Conservation (phyloP, 345 rosid species). For the Brassica cretica region DNA sequence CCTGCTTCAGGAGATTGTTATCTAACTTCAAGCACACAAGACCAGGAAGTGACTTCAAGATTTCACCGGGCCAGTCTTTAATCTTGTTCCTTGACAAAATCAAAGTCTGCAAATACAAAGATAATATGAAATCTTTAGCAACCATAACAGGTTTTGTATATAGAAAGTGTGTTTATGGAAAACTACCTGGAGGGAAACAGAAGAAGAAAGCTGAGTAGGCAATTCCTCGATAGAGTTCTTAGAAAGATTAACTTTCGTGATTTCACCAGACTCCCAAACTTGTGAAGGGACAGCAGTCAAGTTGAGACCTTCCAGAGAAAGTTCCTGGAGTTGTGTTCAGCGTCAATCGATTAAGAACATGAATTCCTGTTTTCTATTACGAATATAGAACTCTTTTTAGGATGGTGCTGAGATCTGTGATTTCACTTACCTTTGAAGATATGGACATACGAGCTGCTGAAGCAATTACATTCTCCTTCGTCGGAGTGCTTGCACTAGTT, state of each 20-base stretch:
- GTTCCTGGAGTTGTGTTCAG: conserved; percentile 54
- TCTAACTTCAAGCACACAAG: conserved; percentile 85
- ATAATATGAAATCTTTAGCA: background rate
- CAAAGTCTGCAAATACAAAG: conserved; percentile 58
- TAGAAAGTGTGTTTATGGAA: conserved; percentile 1
- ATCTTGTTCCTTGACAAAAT: conserved; percentile 79
- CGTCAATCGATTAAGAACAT: conserved; percentile 9
- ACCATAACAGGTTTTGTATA: too few relatives aligned
- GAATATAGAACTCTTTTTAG: conserved; percentile 4
- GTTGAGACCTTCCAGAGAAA: conserved; percentile 69
- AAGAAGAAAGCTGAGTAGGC: conserved; percentile 70
- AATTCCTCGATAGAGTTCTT: conserved; percentile 78
- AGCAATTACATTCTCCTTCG: conserved; percentile 63
- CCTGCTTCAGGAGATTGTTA: conserved; percentile 72
- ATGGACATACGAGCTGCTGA: conserved; percentile 82
- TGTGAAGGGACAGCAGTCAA: conserved; percentile 75
- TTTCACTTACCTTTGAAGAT: conserved; percentile 67
- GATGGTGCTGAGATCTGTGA: conserved; percentile 21
- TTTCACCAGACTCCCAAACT: conserved; percentile 78
- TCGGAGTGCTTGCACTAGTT: conserved; percentile 54
- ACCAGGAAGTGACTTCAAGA: conserved; percentile 62
- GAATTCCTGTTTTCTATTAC: background rate
- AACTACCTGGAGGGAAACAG: conserved; percentile 68
- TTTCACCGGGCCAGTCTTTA: conserved; percentile 73
- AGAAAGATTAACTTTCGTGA: conserved; percentile 73